A percentile compares a stretch with the other conserved stretches of the same genome.
Conservation (phyloP, 495 filamentous ascomycete species). For the Cetradonia linearis region DNA sequence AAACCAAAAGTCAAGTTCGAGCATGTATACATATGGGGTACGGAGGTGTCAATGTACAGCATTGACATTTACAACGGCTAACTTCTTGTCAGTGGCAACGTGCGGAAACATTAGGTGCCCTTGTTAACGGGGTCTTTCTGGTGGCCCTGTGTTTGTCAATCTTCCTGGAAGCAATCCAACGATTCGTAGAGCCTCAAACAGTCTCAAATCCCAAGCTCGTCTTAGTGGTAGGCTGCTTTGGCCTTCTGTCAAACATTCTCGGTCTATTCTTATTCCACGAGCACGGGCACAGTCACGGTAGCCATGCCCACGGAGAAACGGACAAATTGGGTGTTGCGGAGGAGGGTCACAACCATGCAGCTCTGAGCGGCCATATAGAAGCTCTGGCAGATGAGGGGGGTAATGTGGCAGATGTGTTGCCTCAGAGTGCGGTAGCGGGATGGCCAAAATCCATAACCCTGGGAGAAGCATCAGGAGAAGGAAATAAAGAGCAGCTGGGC, state of each 20-base stretch:
- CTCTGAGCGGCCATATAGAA: conserved; percentile 16
- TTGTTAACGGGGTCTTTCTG: conserved; percentile 93
- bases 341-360: conserved; percentile 34
- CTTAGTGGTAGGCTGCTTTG: conserved; percentile 74
- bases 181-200: conserved; percentile 78
- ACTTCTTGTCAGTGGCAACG: conserved; percentile 68
- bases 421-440: conserved; percentile 24
- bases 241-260: conserved; percentile 81
- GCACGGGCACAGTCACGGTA: conserved; percentile 76
- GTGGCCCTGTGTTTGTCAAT: conserved; percentile 93
- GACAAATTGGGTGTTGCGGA: conserved; percentile 36
- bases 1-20: conserved; percentile 62
- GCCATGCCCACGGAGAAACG: conserved; percentile 35
- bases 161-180: conserved; percentile 83
- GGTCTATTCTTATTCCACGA: conserved; percentile 86
- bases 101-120: conserved; percentile 91
- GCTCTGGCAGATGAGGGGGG: conserved; percentile 36
- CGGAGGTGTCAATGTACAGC: conserved; percentile 28
- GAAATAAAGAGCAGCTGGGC: conserved; percentile 30
- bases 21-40: conserved; percentile 88
- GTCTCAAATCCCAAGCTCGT: conserved; percentile 77
- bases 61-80: conserved; percentile 22
- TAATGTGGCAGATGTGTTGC: conserved; percentile 41
- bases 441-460: conserved; percentile 33
- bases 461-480: conserved; percentile 34